Base-by-base conservation (phyloP, 2,329 filamentous ascomycete genomes). In the Hawksworthiomyces lignivorus region DNA sequence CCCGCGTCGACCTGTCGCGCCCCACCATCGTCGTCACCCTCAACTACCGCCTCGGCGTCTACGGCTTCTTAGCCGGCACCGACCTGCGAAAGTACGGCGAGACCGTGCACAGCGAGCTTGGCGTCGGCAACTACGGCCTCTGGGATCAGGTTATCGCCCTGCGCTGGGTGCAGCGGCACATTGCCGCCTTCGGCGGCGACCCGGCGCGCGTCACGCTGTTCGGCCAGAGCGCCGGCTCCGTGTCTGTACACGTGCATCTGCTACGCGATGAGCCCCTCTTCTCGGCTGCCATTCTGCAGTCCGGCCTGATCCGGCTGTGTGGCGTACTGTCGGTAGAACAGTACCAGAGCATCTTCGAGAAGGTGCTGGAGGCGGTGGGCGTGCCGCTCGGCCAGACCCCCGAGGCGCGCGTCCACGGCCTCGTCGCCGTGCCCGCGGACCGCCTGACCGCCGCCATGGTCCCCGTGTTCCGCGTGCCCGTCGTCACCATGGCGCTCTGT, bases 41-140 rank as follows among this genome's bases (percentile, higher is more conserved):
- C 31, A 55, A 54, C 43, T 69, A 69, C 43, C 64, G 70, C 5
- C 30, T 46, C 18, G 40, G 40, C 41, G 41, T 41, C 7, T 40
- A 72, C 15, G 71, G 70, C 1, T 75, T 70, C 47, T 56, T 75
- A 7, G 61, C 67, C 0, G 33, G 45, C 12, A n/a, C 10, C 2
- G 45, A 47, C 7, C 17, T 47, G 7, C 28, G 18, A 8, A 30
- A 14, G 5, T 17, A 31, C 14, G 15, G 14, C 17, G n/a, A 9
- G 10, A 24, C 30, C 7, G n/a, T n/a, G n/a, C 11, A 32, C 31
- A 32, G 39, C 17, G 42, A 45, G 2, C 21, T 17, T 3, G 42
- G 41, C n/a, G 24, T 21, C 4, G 41, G 40, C 37, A 48, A 48
- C 39, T 22, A 40, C 27, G 43, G 43, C 19, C 12, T 48, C 8